Base-by-base conservation (phyloP, 805 yeast genomes). In the Pichia heedii region DNA sequence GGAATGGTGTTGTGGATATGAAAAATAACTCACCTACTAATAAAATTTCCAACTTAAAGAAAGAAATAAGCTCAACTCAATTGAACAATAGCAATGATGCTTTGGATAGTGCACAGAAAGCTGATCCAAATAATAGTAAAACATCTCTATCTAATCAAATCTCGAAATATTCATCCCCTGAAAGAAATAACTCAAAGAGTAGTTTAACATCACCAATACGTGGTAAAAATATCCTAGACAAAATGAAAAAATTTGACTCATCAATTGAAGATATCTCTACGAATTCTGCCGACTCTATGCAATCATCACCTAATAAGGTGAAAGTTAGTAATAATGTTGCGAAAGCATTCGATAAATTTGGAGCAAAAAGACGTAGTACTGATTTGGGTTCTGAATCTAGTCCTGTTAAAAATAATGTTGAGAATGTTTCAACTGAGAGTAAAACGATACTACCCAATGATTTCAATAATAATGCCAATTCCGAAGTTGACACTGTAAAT, bases 291-390 rank as follows among this genome's bases (percentile, higher is more conserved):
- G 34, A 32, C 2, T 16, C 19, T 32, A 32, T 16, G 11, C 8
- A 16, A 10, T n/a, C 33, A 9, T 15, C 34, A 32, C 13, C 19
- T 16, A 32, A 9, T 16, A 32, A 32, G 16, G 20, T 32, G 7
- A n/a, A n/a, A 32, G 11, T 32, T n/a, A 18, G 38, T 33, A n/a
- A 36, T 26, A 34, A 45, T 44, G 32, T 48, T 22, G 43, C 54
- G 2, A 51, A 52, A 24, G 60, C 58, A 3, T 57, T 61, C 42
- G 59, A 56, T 22, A 59, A 59, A 44, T 58, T 62, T 52, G 61
- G 60, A 29, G 58, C 56, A 1, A 61, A 47, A 22, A 58, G 61
- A 47, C 53, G 56, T 30, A 36, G 44, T n/a, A 33, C 24, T 30
- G 44, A 39, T 20, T 27, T 30, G 13, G 22, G 15, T 8, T 24